Evolutionary conservation across 2,329 filamentous ascomycete species (phyloP).

Genomic region (Exophiala oligosperma): DNA sequence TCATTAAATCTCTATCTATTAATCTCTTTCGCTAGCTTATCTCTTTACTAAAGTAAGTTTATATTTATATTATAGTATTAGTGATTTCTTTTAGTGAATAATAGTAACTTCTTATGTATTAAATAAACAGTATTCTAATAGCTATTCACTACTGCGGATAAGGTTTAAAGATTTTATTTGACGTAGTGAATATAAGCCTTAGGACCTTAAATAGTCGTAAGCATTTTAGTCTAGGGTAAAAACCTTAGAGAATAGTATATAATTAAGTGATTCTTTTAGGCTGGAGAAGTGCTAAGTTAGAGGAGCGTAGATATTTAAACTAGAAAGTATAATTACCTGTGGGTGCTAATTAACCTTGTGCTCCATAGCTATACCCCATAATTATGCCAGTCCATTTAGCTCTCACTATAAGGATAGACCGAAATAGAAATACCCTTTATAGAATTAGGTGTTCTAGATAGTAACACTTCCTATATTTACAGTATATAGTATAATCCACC

Average conservation of each 20-base stretch:
- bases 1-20: not conserved
- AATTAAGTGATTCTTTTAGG: not conserved
- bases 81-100: not conserved
- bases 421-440: not conserved
- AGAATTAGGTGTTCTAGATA: not conserved
- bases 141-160: not conserved
- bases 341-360: not conserved
- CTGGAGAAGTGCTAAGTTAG: not conserved
- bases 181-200: not conserved
- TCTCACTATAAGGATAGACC: not conserved
- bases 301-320: not conserved
- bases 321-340: slow-evolving; percentile 1
- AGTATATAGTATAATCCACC: not conserved
- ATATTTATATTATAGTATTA: not conserved
- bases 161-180: not conserved
- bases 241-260: not conserved
- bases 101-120: slow-evolving; percentile 1
- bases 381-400: not conserved
- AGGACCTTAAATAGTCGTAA: not conserved
- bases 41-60: not conserved
- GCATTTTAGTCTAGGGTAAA: not conserved
- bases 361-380: not conserved
- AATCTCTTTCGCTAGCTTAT: not conserved
- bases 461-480: not conserved
- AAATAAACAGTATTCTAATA: not conserved